phyloP scores from a whole-genome alignment of 805 yeast genomes.

The Ogataea glucozyma region DNA sequence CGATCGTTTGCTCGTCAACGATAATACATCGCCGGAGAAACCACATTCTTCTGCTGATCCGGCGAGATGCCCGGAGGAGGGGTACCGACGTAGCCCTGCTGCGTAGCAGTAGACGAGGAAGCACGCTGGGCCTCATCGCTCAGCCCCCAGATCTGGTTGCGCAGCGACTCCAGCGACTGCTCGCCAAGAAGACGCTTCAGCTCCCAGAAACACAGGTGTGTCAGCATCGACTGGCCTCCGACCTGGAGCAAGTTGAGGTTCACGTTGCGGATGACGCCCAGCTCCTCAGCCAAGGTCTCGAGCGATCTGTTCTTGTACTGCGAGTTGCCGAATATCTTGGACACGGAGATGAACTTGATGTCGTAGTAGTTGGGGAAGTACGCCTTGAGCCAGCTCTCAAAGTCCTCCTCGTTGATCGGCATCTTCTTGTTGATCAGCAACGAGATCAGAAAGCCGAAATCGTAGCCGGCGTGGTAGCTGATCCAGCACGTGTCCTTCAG shows the following conservation, averaged over 20 bases:
- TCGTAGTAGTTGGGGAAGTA: constrained; percentile 86
- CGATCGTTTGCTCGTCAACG: constrained; percentile 8
- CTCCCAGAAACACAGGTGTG: constrained; percentile 66
- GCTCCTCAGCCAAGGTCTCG: constrained; percentile 68
- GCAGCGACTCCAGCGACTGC: constrained; percentile 19
- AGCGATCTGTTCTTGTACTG: constrained; percentile 41
- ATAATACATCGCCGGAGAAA: constrained; percentile 29
- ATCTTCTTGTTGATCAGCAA: constrained; percentile 71
- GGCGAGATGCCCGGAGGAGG: constrained; percentile 22
- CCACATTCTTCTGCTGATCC: constrained; percentile 22
- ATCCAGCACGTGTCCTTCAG: constrained; percentile 78
- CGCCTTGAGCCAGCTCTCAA: constrained; percentile 64
- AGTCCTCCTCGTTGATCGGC: constrained; percentile 81
- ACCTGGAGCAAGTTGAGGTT: constrained; percentile 50
- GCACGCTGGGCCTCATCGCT: constrained; percentile 21
- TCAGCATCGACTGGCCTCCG: constrained; percentile 63
- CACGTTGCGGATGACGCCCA: constrained; percentile 63
- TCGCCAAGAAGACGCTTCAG: constrained; percentile 36
- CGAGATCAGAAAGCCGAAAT: constrained; percentile 84
- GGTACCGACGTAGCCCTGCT: constrained; percentile 12
- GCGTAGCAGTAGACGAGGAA: neutral
- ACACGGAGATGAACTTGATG: constrained; percentile 55
- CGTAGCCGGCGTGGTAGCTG: constrained; percentile 92
- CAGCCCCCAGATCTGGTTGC: constrained; percentile 36
- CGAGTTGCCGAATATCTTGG: constrained; percentile 24